Percentiles rank a stretch among this genome's conserved stretches.
These are phyloP conservation scores for Lecanicillium sp. DNA, from an alignment of 2,329 filamentous ascomycete genomes.

Conservation along the genomic window DNA sequence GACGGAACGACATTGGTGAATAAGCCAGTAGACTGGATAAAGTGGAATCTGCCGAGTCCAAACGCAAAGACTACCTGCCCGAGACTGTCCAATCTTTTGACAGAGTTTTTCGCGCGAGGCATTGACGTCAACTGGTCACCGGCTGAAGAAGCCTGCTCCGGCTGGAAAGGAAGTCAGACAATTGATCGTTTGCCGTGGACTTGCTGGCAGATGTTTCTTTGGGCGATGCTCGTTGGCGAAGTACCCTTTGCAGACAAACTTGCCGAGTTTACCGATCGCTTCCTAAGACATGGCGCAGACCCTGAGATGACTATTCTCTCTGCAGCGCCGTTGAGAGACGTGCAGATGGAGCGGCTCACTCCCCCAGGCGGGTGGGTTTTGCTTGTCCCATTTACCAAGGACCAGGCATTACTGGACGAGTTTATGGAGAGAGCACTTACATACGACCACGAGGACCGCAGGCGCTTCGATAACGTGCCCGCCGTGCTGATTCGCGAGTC, in stretches of 20 bases:
- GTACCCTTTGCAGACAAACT: not conserved
- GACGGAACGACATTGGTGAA: not conserved
- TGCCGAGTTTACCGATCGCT: not conserved
- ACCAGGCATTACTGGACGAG: not conserved
- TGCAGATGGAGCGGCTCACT: not conserved
- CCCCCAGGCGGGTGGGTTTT: not conserved
- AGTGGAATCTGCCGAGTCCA: not conserved
- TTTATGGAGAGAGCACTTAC: not conserved
- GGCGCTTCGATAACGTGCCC: not conserved
- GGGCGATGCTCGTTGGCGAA: not conserved
- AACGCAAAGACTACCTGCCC: not conserved
- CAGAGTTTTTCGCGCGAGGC: slow-evolving; percentile 1
- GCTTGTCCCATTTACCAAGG: not conserved
- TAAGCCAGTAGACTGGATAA: not conserved
- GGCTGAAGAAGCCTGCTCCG: not conserved
- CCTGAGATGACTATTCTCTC: not conserved
- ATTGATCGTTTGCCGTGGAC: not conserved
- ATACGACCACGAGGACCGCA: too few species aligned
- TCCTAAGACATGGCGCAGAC: not conserved
- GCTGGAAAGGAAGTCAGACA: not conserved
- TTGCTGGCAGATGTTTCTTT: slow-evolving; percentile 1
- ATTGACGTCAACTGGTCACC: not conserved
- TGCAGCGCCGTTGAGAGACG: not conserved
- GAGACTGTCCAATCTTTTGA: not conserved
- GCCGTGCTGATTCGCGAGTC: slow-evolving; percentile 1